Evolutionary conservation across 345 rosid species (phyloP).

Genomic region (Salix suchowensis): DNA sequence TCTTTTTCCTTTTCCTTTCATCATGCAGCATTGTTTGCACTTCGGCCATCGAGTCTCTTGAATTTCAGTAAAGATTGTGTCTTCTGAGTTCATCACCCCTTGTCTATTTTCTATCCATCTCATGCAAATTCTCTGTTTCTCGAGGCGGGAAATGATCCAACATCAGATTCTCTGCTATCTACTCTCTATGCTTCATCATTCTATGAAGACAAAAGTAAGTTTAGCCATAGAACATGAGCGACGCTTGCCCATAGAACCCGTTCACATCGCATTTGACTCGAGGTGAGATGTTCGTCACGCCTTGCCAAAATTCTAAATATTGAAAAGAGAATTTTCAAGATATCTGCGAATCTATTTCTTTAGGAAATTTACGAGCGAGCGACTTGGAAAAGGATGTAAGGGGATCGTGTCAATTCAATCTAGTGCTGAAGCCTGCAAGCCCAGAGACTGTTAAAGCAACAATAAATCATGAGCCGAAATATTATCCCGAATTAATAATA

Average conservation of each 20-base stretch:
- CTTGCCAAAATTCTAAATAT: too few species aligned
- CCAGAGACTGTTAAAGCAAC: too few species aligned
- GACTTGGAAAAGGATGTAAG: too few species aligned
- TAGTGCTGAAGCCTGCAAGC: too few species aligned
- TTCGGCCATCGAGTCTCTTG: conserved; percentile 11
- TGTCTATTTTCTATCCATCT: neutral
- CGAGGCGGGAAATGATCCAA: neutral
- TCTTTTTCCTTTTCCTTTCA: neutral
- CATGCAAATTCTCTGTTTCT: neutral
- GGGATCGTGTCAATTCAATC: too few species aligned
- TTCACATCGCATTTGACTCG: too few species aligned
- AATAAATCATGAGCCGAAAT: neutral
- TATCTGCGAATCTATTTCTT: too few species aligned
- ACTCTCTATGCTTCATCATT: neutral
- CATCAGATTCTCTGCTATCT: neutral
- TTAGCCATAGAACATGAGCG: too few species aligned
- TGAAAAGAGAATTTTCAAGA: too few species aligned
- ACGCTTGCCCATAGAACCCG: too few species aligned
- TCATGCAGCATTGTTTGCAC: conserved; percentile 4
- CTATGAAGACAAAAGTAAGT: neutral
- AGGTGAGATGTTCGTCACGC: too few species aligned
- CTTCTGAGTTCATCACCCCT: neutral
- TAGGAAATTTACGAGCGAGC: too few species aligned
- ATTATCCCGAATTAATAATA: neutral
- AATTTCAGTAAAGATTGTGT: conserved; percentile 18